Percentiles rank a stretch among this genome's conserved stretches.
These are phyloP conservation scores for Parietaria judaica DNA, from an alignment of 306 rosid genomes.

Conservation along the genomic window DNA sequence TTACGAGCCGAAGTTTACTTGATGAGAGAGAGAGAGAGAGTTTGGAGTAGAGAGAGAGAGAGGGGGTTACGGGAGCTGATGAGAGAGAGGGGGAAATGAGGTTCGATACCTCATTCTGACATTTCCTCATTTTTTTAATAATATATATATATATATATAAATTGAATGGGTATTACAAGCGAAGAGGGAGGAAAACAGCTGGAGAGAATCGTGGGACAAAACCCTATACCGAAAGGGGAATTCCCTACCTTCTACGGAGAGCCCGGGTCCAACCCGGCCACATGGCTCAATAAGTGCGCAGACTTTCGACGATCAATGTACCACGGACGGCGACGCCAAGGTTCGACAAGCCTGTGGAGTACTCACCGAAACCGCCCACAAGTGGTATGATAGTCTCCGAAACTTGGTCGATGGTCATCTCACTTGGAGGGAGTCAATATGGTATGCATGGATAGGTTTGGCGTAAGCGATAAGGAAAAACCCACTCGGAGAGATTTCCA, in stretches of 20 bases:
- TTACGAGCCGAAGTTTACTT: no score
- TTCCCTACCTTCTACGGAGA: not conserved
- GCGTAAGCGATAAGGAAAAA: no score
- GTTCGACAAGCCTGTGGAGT: not conserved
- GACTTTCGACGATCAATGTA: not conserved
- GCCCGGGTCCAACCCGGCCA: not conserved
- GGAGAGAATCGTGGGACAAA: no score
- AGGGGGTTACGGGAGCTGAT: no score
- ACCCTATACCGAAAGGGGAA: not conserved
- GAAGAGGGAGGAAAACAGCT: not conserved
- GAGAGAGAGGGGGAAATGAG: no score
- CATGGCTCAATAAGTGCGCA: not conserved
- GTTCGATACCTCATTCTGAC: no score
- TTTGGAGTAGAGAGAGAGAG: no score
- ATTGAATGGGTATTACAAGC: no score
- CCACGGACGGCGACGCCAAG: not conserved
- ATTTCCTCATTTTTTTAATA: no score
- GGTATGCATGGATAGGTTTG: not conserved
- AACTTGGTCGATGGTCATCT: not conserved
- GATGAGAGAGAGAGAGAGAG: no score
- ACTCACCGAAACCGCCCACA: not conserved
- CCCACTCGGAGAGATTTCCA: no score
- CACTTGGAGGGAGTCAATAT: not conserved
- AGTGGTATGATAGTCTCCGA: not conserved
- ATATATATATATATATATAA: no score